These are phyloP conservation scores for Linum lewisii DNA, from an alignment of 345 rosid species.

Conservation along the genomic window DNA sequence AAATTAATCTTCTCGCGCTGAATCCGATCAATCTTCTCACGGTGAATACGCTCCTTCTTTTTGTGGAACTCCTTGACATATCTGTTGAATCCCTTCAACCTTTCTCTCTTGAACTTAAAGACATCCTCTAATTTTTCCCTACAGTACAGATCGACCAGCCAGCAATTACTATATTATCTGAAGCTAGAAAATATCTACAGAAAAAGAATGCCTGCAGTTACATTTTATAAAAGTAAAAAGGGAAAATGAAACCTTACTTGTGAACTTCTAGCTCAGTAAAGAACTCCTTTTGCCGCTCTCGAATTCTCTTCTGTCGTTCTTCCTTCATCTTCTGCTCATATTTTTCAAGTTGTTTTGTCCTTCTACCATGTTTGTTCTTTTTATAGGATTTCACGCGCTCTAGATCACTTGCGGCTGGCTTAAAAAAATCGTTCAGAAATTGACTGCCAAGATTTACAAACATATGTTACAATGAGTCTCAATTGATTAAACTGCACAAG, in stretches of 20 bases:
- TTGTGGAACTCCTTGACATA: slow-evolving; percentile 89
- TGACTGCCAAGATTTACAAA: slow-evolving; percentile 38
- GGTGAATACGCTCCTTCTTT: slow-evolving; percentile 78
- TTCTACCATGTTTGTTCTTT: slow-evolving; percentile 86
- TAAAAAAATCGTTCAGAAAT: slow-evolving; percentile 67
- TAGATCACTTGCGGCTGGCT: slow-evolving; percentile 60
- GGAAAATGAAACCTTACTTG: slow-evolving; percentile 38
- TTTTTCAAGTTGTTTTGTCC: slow-evolving; percentile 76
- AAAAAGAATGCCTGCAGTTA: neutral
- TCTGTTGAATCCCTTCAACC: slow-evolving; percentile 80
- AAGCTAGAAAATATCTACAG: slow-evolving; percentile 1
- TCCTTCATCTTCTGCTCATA: slow-evolving; percentile 89
- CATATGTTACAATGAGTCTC: neutral
- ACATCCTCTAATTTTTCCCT: slow-evolving; percentile 86
- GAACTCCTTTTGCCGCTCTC: slow-evolving; percentile 94
- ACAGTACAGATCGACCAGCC: slow-evolving; percentile 22
- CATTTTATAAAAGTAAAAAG: slow-evolving; percentile 1
- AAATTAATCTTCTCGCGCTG: slow-evolving; percentile 93
- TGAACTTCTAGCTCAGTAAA: slow-evolving; percentile 85
- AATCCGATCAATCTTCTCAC: slow-evolving; percentile 90
- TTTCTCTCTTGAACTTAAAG: slow-evolving; percentile 73
- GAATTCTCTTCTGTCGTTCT: slow-evolving; percentile 87
- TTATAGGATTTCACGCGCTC: slow-evolving; percentile 64
- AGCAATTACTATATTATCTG: slow-evolving; percentile 10
- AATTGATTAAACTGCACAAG: slow-evolving; percentile 1